These are phyloP conservation scores for Fusarium illudens DNA, from an alignment of 2,329 filamentous ascomycete species.

Conservation along the genomic window DNA sequence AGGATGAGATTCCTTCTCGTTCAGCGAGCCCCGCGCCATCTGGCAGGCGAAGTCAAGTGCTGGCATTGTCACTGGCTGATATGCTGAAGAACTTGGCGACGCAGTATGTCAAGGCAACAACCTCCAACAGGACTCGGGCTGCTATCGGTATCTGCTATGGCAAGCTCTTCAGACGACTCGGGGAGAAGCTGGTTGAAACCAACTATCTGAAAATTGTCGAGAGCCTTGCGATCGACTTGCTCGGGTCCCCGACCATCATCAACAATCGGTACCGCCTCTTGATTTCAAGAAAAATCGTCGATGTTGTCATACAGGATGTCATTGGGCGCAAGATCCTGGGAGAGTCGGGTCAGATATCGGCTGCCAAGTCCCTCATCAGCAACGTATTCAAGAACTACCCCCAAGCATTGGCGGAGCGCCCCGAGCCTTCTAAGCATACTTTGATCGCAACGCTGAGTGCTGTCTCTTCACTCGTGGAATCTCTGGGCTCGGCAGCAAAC, in stretches of 20 bases:
- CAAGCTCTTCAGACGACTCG: conserved; percentile 78
- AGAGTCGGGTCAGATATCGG: conserved; percentile 86
- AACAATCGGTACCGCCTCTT: conserved; percentile 90
- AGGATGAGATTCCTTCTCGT: conserved; percentile 74
- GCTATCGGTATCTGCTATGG: conserved; percentile 89
- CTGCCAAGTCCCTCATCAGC: conserved; percentile 83
- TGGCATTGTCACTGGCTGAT: conserved; percentile 79
- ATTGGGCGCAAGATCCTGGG: conserved; percentile 84
- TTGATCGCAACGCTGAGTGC: conserved; percentile 82
- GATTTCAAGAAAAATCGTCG: conserved; percentile 83
- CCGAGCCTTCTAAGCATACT: conserved; percentile 88
- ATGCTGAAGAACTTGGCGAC: conserved; percentile 80
- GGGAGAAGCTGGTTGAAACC: conserved; percentile 82
- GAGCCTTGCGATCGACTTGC: conserved; percentile 80
- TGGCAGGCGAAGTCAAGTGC: conserved; percentile 73
- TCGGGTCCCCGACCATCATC: conserved; percentile 77
- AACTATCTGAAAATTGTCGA: conserved; percentile 84
- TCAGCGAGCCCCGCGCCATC: conserved; percentile 76
- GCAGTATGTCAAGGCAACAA: conserved; percentile 81
- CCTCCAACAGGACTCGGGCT: conserved; percentile 81
- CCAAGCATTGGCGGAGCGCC: conserved; percentile 83
- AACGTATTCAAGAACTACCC: conserved; percentile 94
- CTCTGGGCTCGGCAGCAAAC: conserved; percentile 83
- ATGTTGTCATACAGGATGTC: conserved; percentile 83
- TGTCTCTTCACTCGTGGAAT: conserved; percentile 78